Conservation (phyloP, 192 early-diverging fungal genomes). For the Podila clonocystis region DNA sequence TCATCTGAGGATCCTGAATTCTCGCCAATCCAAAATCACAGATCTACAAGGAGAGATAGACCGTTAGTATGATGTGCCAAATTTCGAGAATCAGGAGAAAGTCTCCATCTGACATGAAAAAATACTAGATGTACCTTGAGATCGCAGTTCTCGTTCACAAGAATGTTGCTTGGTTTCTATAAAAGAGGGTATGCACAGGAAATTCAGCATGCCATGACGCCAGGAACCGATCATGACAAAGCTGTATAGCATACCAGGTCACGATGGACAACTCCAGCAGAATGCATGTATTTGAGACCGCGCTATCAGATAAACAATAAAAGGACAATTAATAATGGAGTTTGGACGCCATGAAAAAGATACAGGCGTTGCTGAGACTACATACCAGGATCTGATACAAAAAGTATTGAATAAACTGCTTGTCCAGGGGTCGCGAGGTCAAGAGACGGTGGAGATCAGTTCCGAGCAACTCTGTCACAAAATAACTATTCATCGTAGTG, state of each 20-base stretch:
- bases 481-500: slow-evolving; percentile 66
- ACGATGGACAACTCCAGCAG: slow-evolving; percentile 94
- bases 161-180: slow-evolving; percentile 87
- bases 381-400: slow-evolving; percentile 92
- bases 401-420: slow-evolving; percentile 98
- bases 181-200: not conserved
- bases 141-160: slow-evolving; percentile 98
- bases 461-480: slow-evolving; percentile 96
- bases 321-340: not conserved
- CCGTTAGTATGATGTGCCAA: not conserved
- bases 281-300: slow-evolving; percentile 94
- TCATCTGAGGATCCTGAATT: slow-evolving; percentile 96
- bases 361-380: slow-evolving; percentile 9
- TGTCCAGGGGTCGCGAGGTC: slow-evolving; percentile 89
- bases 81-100: not conserved
- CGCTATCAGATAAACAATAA: slow-evolving; percentile 54
- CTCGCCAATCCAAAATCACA: slow-evolving; percentile 98
- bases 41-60: slow-evolving; percentile 61
- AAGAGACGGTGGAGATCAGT: slow-evolving; percentile 95
- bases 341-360: not conserved
- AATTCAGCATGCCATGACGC: not conserved
- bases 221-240: not conserved
- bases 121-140: slow-evolving; percentile 69
- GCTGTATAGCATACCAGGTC: slow-evolving; percentile 71
- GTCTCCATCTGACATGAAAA: not conserved